Evolutionary conservation across 345 rosid genomes (phyloP), one percentile per base, ranked within the genome.

Genomic region (Pistacia vera): DNA sequence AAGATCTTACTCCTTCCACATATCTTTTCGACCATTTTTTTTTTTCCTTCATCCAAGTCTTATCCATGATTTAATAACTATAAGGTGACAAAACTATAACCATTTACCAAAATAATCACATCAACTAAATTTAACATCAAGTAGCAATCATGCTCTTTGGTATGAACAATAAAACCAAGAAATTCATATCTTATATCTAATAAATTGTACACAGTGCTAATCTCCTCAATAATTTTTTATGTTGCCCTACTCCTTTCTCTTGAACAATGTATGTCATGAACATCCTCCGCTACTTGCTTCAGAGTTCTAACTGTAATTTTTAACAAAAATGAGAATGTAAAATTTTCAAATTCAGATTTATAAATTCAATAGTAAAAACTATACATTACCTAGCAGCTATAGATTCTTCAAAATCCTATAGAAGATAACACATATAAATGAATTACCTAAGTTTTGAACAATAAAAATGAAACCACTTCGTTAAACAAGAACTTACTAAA

Each of bases 211-310:
- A 25, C 14, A 70, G 20, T 52, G 44, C 61, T 71, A 52, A 91
- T 93, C 87, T 88, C 89, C 56, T 88, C 80, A 57, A 91, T 80
- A 41, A 83, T 63, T 67, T 81, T 75, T 85, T 90, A 86, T 22
- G 94, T 25, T 25, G 25, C 85, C 76, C 89, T 87, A 72, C 93
- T 90, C 67, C 93, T 83, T 79, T 90, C 92, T 80, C 93, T 84
- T 9, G 92, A 91, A 81, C 97, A 91, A 79, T 90, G 92, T 55
- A 88, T 74, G 75, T 82, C 88, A 80, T 73, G 86, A 38, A 68
- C 57, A 81, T 63, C 70, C 72, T 57, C 84, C 13, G 73, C 79
- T 46, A 59, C 81, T 61, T 75, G 80, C 71, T 66, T 65, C 11
- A 71, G 62, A 58, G 66, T 82, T 77, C 89, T 84, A 36, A 74